These are phyloP conservation scores for Fraxinus sp. DNA, from an alignment of 305 asterid genomes.

Conservation along the genomic window DNA sequence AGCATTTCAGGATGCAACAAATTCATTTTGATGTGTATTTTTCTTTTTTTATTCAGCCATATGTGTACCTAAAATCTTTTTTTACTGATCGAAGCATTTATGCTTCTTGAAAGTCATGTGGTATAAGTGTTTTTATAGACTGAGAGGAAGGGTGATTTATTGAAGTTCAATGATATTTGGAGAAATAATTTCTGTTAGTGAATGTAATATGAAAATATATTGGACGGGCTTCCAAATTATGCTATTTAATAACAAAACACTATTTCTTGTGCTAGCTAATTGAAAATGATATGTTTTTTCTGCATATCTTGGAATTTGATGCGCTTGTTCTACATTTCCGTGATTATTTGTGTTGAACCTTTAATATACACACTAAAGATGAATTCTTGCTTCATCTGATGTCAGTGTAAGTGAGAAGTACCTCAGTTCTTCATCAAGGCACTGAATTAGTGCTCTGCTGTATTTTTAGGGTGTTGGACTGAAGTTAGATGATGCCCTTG, in stretches of 20 bases:
- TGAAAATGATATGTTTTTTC: slow-evolving; percentile 1
- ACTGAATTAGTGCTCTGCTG: slow-evolving; percentile 25
- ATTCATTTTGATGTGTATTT: slow-evolving; percentile 4
- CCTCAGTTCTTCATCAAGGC: slow-evolving; percentile 17
- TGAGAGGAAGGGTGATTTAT: not conserved
- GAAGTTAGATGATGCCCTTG: slow-evolving; percentile 97
- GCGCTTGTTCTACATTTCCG: not conserved
- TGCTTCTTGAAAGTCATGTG: slow-evolving; percentile 16
- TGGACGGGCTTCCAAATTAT: not conserved
- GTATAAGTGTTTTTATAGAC: slow-evolving; percentile 7
- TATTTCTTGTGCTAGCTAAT: slow-evolving; percentile 17
- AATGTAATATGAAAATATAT: not conserved
- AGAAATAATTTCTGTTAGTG: slow-evolving; percentile 8
- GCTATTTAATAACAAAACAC: slow-evolving; percentile 8
- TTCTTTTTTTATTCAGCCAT: slow-evolving; percentile 8
- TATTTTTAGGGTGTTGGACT: slow-evolving; percentile 82
- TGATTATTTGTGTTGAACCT: slow-evolving; percentile 6
- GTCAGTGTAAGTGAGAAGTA: slow-evolving; percentile 13
- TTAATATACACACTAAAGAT: not conserved
- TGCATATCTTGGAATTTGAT: slow-evolving; percentile 14
- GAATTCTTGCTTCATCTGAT: slow-evolving; percentile 12
- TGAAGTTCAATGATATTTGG: slow-evolving; percentile 3
- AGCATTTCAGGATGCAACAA: slow-evolving; percentile 18
- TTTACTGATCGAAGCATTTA: not conserved
- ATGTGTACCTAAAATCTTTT: slow-evolving; percentile 9